phyloP scores from a whole-genome alignment of 2,329 filamentous ascomycete species.

The Trichoderma asperellum region DNA sequence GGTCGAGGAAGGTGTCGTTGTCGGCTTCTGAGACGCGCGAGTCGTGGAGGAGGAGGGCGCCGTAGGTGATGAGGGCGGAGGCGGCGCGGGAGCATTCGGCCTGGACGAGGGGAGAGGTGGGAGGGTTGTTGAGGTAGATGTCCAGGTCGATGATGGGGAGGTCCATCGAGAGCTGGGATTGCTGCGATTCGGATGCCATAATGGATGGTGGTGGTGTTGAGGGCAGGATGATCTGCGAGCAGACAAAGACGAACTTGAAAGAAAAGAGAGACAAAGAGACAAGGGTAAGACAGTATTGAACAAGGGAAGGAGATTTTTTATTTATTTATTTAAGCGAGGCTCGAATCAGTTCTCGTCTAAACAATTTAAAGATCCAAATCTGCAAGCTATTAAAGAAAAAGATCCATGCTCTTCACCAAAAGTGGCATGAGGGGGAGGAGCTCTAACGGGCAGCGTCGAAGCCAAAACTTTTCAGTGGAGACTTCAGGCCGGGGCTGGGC shows the following conservation, averaged over 20 bases:
- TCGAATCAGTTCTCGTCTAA: constrained; percentile 5
- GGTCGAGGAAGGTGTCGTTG: constrained; percentile 61
- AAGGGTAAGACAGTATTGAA: neutral
- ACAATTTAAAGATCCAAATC: constrained; percentile 1
- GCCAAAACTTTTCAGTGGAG: constrained; percentile 6
- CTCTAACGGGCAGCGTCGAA: neutral
- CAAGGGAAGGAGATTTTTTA: constrained; percentile 1
- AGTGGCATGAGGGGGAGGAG: constrained; percentile 24
- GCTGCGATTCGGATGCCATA: constrained; percentile 24
- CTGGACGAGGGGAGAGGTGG: constrained; percentile 49
- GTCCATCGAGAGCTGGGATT: constrained; percentile 50
- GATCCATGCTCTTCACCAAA: neutral
- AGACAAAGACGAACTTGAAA: neutral
- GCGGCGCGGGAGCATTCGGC: constrained; percentile 60
- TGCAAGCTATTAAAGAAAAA: neutral
- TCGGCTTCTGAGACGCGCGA: constrained; percentile 59
- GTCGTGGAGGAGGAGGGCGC: constrained; percentile 63
- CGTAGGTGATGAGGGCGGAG: constrained; percentile 61
- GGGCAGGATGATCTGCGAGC: neutral
- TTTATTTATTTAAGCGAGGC: neutral
- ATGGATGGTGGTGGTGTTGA: neutral
- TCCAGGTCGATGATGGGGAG: constrained; percentile 64
- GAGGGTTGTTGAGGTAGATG: constrained; percentile 53
- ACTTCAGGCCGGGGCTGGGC: neutral
- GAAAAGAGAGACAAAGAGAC: neutral